Evolutionary conservation across 1,284 basidiomycete species (phyloP).

Genomic region (Rhodotorula sp.): DNA sequence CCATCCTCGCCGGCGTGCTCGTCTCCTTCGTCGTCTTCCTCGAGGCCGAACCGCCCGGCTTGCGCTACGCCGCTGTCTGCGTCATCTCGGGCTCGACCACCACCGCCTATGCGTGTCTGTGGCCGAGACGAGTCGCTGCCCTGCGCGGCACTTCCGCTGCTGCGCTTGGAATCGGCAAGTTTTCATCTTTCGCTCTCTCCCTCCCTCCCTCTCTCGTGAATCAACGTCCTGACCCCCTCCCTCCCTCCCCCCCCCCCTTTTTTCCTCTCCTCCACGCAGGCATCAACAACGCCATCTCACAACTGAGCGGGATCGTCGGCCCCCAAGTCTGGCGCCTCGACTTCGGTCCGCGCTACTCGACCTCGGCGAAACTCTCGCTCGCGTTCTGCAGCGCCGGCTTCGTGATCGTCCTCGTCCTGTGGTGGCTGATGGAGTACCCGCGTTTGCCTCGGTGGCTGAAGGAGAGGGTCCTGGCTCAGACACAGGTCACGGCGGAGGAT

Average conservation of each 20-base stretch:
- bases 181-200: too few species aligned
- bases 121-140: slow-evolving; percentile 21
- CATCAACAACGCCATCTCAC: slow-evolving; percentile 18
- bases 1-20: slow-evolving; percentile 8
- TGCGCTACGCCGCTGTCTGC: slow-evolving; percentile 13
- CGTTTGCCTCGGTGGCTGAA: slow-evolving; percentile 3
- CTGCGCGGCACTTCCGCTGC: slow-evolving; percentile 15
- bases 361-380: background rate
- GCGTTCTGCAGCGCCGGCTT: background rate
- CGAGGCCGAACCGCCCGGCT: slow-evolving; percentile 1
- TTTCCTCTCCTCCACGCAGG: too few species aligned
- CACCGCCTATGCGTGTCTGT: slow-evolving; percentile 20
- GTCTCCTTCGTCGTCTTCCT: slow-evolving; percentile 7
- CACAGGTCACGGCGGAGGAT: slow-evolving; percentile 15
- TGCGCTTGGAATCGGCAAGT: slow-evolving; percentile 11
- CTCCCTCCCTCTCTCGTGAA: too few species aligned
- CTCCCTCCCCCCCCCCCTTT: too few species aligned
- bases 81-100: slow-evolving; percentile 8
- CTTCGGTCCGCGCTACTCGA: slow-evolving; percentile 4
- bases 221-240: too few species aligned
- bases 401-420: background rate
- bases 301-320: slow-evolving; percentile 18
- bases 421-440: slow-evolving; percentile 23
- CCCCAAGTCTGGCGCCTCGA: slow-evolving; percentile 5
- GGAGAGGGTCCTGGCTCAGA: slow-evolving; percentile 14